Evolutionary conservation across 768 basidiomycete genomes (phyloP).

Genomic region (Boletus sp.): DNA sequence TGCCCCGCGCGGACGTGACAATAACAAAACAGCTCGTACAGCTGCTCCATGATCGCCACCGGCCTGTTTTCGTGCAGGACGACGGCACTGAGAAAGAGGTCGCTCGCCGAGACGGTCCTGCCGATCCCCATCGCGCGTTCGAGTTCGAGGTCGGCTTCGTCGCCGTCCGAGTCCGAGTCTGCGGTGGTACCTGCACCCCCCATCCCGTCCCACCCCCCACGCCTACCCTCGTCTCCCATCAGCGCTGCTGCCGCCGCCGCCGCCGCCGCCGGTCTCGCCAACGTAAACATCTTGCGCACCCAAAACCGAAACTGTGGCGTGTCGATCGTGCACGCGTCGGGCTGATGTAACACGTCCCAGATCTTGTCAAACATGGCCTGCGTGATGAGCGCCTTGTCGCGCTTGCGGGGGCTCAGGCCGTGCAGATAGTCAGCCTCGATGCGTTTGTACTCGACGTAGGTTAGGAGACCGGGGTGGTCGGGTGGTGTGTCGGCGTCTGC

Average conservation of each 20-base stretch:
- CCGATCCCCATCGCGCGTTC: slow-evolving; percentile 20
- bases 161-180: slow-evolving; percentile 1
- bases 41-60: slow-evolving; percentile 74
- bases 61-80: slow-evolving; percentile 71
- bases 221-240: slow-evolving; percentile 17
- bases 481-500: neutral
- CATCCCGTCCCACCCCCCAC: neutral
- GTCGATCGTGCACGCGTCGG: slow-evolving; percentile 42
- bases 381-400: slow-evolving; percentile 71
- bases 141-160: slow-evolving; percentile 10
- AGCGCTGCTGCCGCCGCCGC: slow-evolving; percentile 1
- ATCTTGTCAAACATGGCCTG: slow-evolving; percentile 70
- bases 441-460: slow-evolving; percentile 56
- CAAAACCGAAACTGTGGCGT: slow-evolving; percentile 79
- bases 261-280: slow-evolving; percentile 34
- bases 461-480: slow-evolving; percentile 54
- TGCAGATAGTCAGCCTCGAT: slow-evolving; percentile 59
- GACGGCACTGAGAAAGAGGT: slow-evolving; percentile 34
- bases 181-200: neutral
- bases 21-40: slow-evolving; percentile 75
- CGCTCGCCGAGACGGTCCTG: slow-evolving; percentile 8
- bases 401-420: slow-evolving; percentile 55
- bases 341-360: slow-evolving; percentile 62
- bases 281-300: slow-evolving; percentile 78
- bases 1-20: slow-evolving; percentile 66